Percentiles rank a stretch among this genome's conserved stretches.
phyloP scores from a whole-genome alignment of 2,329 filamentous ascomycete species.

The Chaetomiaceae sp. region DNA sequence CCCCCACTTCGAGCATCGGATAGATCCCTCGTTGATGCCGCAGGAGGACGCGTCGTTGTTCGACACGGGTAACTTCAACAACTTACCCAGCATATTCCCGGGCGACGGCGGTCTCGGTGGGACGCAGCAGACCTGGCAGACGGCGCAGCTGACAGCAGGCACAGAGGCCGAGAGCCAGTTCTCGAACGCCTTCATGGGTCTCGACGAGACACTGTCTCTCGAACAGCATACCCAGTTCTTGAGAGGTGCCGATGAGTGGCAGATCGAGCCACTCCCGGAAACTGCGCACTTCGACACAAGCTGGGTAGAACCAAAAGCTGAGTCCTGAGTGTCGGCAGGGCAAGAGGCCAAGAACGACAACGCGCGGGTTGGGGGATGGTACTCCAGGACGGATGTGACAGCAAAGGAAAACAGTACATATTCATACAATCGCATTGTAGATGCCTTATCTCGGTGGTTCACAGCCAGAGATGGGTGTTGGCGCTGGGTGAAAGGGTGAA shows the following conservation, averaged over 20 bases:
- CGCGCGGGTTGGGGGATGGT: neutral
- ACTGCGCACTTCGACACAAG: constrained; percentile 26
- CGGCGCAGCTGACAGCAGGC: constrained; percentile 6
- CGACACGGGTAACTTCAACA: constrained; percentile 20
- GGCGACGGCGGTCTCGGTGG: constrained; percentile 10
- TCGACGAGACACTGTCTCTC: constrained; percentile 28
- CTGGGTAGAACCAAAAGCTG: constrained; percentile 24
- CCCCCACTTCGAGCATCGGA: constrained; percentile 26
- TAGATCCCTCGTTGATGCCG: constrained; percentile 30
- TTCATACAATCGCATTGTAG: neutral
- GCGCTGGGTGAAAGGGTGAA: neutral
- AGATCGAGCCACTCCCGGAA: constrained; percentile 25
- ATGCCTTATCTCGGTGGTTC: neutral
- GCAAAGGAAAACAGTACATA: neutral
- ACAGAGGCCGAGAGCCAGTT: constrained; percentile 24
- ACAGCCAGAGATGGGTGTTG: constrained; percentile 1
- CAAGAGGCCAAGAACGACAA: neutral
- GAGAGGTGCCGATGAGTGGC: constrained; percentile 28
- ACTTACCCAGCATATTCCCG: constrained; percentile 11
- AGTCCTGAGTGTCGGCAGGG: neutral
- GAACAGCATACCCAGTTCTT: constrained; percentile 24
- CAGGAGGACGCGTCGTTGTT: constrained; percentile 25
- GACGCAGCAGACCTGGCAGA: constrained; percentile 19
- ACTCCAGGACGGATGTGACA: neutral
- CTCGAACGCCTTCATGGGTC: constrained; percentile 22